These are phyloP conservation scores for Colletotrichum tanaceti DNA, from an alignment of 2,329 filamentous ascomycete genomes.

Conservation along the genomic window DNA sequence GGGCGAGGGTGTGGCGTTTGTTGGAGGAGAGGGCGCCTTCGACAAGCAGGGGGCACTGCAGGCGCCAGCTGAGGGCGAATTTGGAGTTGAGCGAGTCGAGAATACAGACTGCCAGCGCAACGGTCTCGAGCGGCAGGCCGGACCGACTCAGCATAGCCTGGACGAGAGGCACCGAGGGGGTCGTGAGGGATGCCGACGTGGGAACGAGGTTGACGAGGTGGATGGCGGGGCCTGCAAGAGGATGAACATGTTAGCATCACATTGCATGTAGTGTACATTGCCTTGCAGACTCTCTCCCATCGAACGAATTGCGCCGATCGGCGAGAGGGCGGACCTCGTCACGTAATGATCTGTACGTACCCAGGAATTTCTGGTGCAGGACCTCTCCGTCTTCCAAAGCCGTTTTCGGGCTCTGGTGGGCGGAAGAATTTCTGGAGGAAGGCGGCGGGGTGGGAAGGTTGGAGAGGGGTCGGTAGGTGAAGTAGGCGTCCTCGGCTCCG, in stretches of 20 bases:
- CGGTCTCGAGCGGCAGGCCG: slow-evolving; percentile 68
- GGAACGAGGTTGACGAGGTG: slow-evolving; percentile 76
- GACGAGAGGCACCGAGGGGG: slow-evolving; percentile 68
- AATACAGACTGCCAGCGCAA: slow-evolving; percentile 74
- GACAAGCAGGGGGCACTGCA: slow-evolving; percentile 63
- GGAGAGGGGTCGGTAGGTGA: slow-evolving; percentile 75
- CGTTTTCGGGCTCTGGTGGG: slow-evolving; percentile 56
- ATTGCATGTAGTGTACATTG: slow-evolving; percentile 33
- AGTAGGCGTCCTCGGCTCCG: slow-evolving; percentile 65
- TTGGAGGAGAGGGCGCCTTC: slow-evolving; percentile 43
- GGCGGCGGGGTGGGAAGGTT: slow-evolving; percentile 75
- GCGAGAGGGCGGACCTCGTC: slow-evolving; percentile 20
- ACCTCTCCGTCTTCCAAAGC: slow-evolving; percentile 58
- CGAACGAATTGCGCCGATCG: background rate
- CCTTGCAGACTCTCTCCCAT: slow-evolving; percentile 42
- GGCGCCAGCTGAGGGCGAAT: slow-evolving; percentile 72
- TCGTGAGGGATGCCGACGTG: slow-evolving; percentile 69
- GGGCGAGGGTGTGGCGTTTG: slow-evolving; percentile 63
- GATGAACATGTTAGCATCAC: slow-evolving; percentile 35
- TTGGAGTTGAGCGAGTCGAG: slow-evolving; percentile 72
- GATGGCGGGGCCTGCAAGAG: slow-evolving; percentile 67
- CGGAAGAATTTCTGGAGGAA: slow-evolving; percentile 60
- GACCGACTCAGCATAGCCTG: slow-evolving; percentile 71
- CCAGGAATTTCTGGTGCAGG: slow-evolving; percentile 53
- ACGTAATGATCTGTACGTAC: slow-evolving; percentile 46